These are phyloP conservation scores for Heritiera littoralis DNA, from an alignment of 345 rosid genomes.

Conservation along the genomic window DNA sequence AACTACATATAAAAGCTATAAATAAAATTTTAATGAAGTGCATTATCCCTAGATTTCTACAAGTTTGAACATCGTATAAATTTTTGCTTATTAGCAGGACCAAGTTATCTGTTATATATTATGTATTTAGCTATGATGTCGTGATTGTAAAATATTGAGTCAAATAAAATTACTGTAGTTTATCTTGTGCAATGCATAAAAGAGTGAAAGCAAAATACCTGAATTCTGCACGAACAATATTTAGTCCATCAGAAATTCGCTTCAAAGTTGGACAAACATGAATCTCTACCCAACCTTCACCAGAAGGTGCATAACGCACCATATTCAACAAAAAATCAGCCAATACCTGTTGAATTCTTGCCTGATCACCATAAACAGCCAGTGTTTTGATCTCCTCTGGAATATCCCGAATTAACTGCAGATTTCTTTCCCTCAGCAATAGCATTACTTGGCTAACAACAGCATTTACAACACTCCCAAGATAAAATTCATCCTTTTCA, in stretches of 20 bases:
- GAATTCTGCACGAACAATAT: slow-evolving; percentile 62
- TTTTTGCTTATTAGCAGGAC: not conserved
- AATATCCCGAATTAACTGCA: slow-evolving; percentile 94
- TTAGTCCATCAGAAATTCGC: slow-evolving; percentile 52
- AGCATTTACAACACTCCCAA: slow-evolving; percentile 85
- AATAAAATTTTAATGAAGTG: not conserved
- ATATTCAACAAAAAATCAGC: slow-evolving; percentile 88
- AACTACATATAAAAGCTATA: not conserved
- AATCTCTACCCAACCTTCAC: slow-evolving; percentile 92
- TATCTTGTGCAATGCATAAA: not conserved
- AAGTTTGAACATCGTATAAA: not conserved
- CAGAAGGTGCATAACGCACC: slow-evolving; percentile 71
- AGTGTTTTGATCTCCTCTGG: slow-evolving; percentile 85
- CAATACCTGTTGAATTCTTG: slow-evolving; percentile 85
- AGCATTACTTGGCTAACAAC: slow-evolving; percentile 96
- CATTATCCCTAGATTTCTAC: not conserved
- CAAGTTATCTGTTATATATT: not conserved
- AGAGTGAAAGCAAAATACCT: slow-evolving; percentile 45
- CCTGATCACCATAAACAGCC: slow-evolving; percentile 86
- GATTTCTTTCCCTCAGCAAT: slow-evolving; percentile 69
- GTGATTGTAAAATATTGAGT: not conserved
- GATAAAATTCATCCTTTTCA: slow-evolving; percentile 68
- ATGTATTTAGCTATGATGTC: not conserved
- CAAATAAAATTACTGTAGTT: not conserved
- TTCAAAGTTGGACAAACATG: slow-evolving; percentile 64